Conservation (phyloP, 352 stramenopile species). For the Achlya hypogyna region DNA sequence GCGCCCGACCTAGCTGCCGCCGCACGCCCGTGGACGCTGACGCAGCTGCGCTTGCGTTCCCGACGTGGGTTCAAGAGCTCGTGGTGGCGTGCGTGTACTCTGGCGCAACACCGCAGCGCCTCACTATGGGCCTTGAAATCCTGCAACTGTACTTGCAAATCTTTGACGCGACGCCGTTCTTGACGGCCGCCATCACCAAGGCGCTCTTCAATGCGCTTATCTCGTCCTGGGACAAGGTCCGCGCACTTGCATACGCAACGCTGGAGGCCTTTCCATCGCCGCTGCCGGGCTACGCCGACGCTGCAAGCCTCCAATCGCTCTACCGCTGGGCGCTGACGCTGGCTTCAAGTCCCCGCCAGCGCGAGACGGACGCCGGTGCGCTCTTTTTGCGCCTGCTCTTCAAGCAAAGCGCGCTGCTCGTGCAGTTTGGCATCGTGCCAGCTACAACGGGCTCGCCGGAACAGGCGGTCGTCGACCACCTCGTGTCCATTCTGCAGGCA, state of each 20-base stretch:
- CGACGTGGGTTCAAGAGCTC: conserved; percentile 59
- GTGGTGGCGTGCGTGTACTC: conserved; percentile 53
- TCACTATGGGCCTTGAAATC: conserved; percentile 64
- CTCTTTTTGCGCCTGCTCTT: conserved; percentile 79
- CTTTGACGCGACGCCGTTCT: conserved; percentile 36
- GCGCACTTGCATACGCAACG: conserved; percentile 51
- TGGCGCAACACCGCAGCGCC: conserved; percentile 51
- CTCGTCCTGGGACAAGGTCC: conserved; percentile 70
- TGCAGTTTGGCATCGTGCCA: conserved; percentile 26
- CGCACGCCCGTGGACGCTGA: conserved; percentile 14
- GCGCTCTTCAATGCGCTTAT: conserved; percentile 69
- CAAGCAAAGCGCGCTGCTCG: conserved; percentile 42
- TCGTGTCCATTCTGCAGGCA: not conserved
- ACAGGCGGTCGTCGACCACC: conserved; percentile 2
- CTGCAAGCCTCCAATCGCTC: conserved; percentile 32
- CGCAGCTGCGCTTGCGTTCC: conserved; percentile 34
- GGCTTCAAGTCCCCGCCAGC: conserved; percentile 59
- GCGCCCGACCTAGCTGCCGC: conserved; percentile 42
- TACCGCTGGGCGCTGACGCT: conserved; percentile 64
- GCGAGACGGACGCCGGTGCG: conserved; percentile 78
- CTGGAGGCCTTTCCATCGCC: conserved; percentile 53
- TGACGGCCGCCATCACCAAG: conserved; percentile 50
- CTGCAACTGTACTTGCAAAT: conserved; percentile 61
- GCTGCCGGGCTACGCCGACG: conserved; percentile 47
- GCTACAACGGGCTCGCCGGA: not conserved